Base-by-base conservation (phyloP, 1,284 basidiomycete species). In the Ganoderma leucocontextum region DNA sequence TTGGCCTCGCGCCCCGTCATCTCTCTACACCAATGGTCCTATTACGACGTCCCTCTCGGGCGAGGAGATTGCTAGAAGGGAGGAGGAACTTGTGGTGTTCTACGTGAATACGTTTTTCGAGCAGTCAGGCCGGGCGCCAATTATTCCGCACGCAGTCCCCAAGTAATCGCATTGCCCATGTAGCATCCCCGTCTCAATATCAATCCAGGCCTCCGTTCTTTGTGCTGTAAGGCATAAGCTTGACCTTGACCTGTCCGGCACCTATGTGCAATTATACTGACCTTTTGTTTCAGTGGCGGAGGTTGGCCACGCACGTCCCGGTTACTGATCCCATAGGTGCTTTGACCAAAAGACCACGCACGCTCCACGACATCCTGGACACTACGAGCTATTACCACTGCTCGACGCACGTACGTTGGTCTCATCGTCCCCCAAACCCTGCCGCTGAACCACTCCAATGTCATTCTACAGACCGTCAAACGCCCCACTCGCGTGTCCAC, bases 21-120 rank as follows among this genome's bases (percentile, higher is more conserved):
- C 47, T n/a, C 9, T 49, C 3, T 49, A 10, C 12, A 2, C 1
- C 6, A 12, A 25, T 13, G 47, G 47, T 9, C 47, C 47, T 13
- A 49, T 49, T 12, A 25, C n/a, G 6, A 49, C 47, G 3, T 8
- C 47, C 5, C 47, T 49, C 2, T 22, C 47, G 7, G n/a, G 7
- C 3, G 8, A 49, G n/a, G 47, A 49, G 7, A 25, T 49, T 10
- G 1, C 9, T 3, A 1, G 47, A 5, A 4, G 47, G 9, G 47
- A 49, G 22, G 47, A 49, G 22, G 22, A 49, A 49, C n/a, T 49
- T 22, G n/a, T 49, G 2, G 1, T 3, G 4, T 49, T 49, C 47
- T 49, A 49, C 10, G 47, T 49, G 19, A 49, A 49, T 25, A 49
- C n/a, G n/a, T 49, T 49, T 15, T 49, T 49, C 47, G 47, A 49